These are phyloP conservation scores for Eutypella sp. DNA, from an alignment of 2,329 filamentous ascomycete species.

Conservation along the genomic window DNA sequence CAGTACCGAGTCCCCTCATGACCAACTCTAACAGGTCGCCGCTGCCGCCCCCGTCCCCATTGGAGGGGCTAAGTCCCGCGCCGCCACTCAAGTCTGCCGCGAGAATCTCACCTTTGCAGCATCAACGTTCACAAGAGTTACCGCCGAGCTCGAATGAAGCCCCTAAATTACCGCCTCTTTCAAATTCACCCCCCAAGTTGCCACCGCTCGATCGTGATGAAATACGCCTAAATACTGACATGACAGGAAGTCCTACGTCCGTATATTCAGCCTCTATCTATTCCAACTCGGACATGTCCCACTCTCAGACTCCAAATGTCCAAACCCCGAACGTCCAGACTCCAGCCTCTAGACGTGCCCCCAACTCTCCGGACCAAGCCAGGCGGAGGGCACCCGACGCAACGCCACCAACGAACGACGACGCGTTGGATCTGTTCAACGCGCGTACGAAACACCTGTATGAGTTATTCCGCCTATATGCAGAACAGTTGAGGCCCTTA, in stretches of 20 bases:
- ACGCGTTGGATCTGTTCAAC: slow-evolving; percentile 66
- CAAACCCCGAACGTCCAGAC: slow-evolving; percentile 21
- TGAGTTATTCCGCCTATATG: slow-evolving; percentile 71
- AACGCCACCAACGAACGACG: slow-evolving; percentile 46
- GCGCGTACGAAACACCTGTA: slow-evolving; percentile 67
- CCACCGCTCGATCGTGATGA: slow-evolving; percentile 20
- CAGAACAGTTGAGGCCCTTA: slow-evolving; percentile 66
- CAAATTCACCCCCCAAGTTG: slow-evolving; percentile 11
- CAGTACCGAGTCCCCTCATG: slow-evolving; percentile 6
- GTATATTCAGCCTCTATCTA: slow-evolving; percentile 19
- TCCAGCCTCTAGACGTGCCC: slow-evolving; percentile 13
- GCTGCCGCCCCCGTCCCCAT: slow-evolving; percentile 9
- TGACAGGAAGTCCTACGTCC: slow-evolving; percentile 19
- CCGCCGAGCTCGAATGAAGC: slow-evolving; percentile 16
- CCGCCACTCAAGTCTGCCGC: slow-evolving; percentile 9
- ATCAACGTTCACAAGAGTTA: slow-evolving; percentile 10
- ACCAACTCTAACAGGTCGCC: slow-evolving; percentile 1
- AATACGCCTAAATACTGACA: slow-evolving; percentile 14
- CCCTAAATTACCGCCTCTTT: slow-evolving; percentile 13
- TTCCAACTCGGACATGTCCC: slow-evolving; percentile 23
- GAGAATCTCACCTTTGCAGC: slow-evolving; percentile 14
- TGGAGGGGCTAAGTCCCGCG: slow-evolving; percentile 19
- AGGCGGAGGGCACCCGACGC: slow-evolving; percentile 35
- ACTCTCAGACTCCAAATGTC: slow-evolving; percentile 21
- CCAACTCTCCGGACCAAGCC: slow-evolving; percentile 20